Base-by-base conservation (phyloP, 2,329 filamentous ascomycete species). In the Decorospora gaudefroyi region DNA sequence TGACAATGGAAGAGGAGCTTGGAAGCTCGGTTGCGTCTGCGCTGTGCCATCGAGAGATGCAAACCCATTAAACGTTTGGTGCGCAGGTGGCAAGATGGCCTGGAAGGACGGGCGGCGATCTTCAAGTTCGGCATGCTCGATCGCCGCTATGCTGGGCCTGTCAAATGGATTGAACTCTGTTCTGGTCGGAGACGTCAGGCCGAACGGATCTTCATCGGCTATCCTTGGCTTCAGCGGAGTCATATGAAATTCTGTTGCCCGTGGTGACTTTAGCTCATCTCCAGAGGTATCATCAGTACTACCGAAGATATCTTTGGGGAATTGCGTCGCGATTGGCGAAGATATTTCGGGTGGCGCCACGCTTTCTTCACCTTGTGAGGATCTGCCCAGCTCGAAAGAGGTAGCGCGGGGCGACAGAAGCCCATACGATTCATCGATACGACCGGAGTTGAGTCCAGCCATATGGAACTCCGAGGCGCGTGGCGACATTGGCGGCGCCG, bases 291-390 rank as follows among this genome's bases (percentile, higher is more conserved):
- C 55, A n/a, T 67, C 48, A 6, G 44, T 26, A 12, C 37, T 44
- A 15, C 51, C 42, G 26, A 70, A 65, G 6, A 61, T 36, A 44
- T 67, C 61, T 32, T 63, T 62, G 7, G 68, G 63, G 35, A 72
- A 72, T 23, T 67, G 59, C 4, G 64, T 65, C 12, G 69, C 61
- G 18, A 70, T 62, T 12, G 76, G 75, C 5, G 75, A 77, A 8
- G 42, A 35, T 3, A 64, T 10, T 12, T 59, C 59, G 11, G 57
- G 46, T 22, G 49, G n/a, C 4, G 52, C 40, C 8, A 43, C 38
- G 17, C 31, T 25, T 12, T 34, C 23, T 4, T 17, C 37, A 5
- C 23, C 19, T 5, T 22, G 30, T 8, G 42, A 38, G 10, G 43
- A 18, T 9, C 32, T 32, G 9, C 27, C 39, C 8, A 59, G 38